Percentiles rank a stretch among this genome's conserved stretches.
Conservation (phyloP, 139 green algal genomes). For the Limnomonas spitsbergensis region DNA sequence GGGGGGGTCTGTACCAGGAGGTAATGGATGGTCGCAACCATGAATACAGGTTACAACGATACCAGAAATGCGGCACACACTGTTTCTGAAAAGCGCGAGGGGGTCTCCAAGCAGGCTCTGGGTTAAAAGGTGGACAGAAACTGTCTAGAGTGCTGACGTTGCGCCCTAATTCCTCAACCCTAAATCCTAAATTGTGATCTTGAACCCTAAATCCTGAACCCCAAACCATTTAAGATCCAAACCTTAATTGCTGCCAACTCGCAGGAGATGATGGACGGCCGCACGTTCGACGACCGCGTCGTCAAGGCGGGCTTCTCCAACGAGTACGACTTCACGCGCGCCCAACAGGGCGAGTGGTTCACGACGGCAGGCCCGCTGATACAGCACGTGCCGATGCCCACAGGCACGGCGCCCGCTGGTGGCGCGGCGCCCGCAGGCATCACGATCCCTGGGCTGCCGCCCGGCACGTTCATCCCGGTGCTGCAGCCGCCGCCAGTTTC, state of each 20-base stretch:
- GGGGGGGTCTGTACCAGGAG: background rate
- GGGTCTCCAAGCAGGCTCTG: too few species aligned
- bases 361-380: background rate
- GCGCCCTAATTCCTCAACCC: too few species aligned
- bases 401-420: background rate
- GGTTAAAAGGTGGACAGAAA: too few species aligned
- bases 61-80: too few species aligned
- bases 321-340: slow-evolving; percentile 50
- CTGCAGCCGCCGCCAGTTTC: background rate
- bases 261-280: slow-evolving; percentile 41
- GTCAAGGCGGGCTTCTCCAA: slow-evolving; percentile 42
- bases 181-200: too few species aligned
- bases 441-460: slow-evolving; percentile 10
- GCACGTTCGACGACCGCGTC: slow-evolving; percentile 59
- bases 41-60: too few species aligned
- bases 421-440: background rate
- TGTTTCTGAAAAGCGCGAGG: too few species aligned
- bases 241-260: background rate
- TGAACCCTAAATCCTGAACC: too few species aligned
- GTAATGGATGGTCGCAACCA: too few species aligned
- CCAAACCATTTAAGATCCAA: too few species aligned
- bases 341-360: slow-evolving; percentile 49
- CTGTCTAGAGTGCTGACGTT: too few species aligned
- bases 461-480: background rate
- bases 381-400: background rate